Percentiles rank a stretch among this genome's conserved stretches.
Conservation (phyloP, 176 grass and related monocot genomes). For the Rhynchospora breviuscula region DNA sequence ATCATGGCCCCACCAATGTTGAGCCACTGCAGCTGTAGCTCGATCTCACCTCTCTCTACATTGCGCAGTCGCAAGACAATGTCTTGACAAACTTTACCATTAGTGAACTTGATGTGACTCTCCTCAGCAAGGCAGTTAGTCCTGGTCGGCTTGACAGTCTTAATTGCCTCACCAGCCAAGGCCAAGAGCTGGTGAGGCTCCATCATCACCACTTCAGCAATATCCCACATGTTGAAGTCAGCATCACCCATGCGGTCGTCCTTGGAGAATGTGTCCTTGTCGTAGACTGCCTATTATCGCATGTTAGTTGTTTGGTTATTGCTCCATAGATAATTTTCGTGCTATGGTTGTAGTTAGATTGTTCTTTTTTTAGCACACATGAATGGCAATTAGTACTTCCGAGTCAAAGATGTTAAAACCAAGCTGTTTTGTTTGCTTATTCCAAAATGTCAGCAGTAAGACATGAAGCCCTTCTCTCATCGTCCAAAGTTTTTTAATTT, state of each 20-base stretch:
- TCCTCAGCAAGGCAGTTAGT: constrained; percentile 56
- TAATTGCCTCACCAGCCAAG: constrained; percentile 24
- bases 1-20: constrained; percentile 38
- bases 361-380: neutral
- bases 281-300: constrained; percentile 60
- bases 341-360: neutral
- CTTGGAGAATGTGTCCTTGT: constrained; percentile 70
- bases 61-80: constrained; percentile 60
- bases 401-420: neutral
- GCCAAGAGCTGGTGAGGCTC: constrained; percentile 26
- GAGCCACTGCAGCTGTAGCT: constrained; percentile 73
- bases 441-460: neutral
- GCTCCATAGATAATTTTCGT: neutral
- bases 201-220: constrained; percentile 56
- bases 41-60: constrained; percentile 53
- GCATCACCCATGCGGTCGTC: constrained; percentile 75
- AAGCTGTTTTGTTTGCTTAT: neutral
- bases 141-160: constrained; percentile 45
- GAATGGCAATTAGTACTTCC: neutral
- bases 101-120: constrained; percentile 56
- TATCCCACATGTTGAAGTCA: constrained; percentile 42
- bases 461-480: neutral
- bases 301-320: constrained; percentile 22
- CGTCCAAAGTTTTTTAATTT: neutral
- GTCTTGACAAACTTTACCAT: constrained; percentile 65